These are phyloP conservation scores for Epichloe coenophiala DNA, from an alignment of 2,329 filamentous ascomycete species.

Conservation along the genomic window DNA sequence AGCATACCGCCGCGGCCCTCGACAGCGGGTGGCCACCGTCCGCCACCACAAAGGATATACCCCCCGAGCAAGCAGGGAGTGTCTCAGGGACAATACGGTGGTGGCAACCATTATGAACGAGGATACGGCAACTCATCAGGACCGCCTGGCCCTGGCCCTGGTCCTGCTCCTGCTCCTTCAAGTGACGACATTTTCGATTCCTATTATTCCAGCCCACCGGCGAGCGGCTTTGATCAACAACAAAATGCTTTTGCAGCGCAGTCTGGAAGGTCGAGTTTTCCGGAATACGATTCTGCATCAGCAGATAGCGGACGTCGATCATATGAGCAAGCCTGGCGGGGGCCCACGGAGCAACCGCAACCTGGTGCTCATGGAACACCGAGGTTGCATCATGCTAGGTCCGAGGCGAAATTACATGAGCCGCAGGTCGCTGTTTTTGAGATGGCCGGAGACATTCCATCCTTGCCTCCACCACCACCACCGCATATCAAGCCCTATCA, in stretches of 20 bases:
- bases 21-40: slow-evolving; percentile 38
- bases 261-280: slow-evolving; percentile 16
- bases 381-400: slow-evolving; percentile 47
- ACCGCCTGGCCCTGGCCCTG: slow-evolving; percentile 5
- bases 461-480: slow-evolving; percentile 38
- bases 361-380: slow-evolving; percentile 36
- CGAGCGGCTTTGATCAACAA: slow-evolving; percentile 14
- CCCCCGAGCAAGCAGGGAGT: slow-evolving; percentile 26
- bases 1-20: slow-evolving; percentile 38
- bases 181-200: slow-evolving; percentile 41
- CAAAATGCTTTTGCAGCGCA: slow-evolving; percentile 10
- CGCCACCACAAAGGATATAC: slow-evolving; percentile 40
- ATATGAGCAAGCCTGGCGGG: slow-evolving; percentile 33
- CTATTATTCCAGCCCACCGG: slow-evolving; percentile 33
- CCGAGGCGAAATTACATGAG: slow-evolving; percentile 52
- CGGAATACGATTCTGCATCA: slow-evolving; percentile 30
- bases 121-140: slow-evolving; percentile 18
- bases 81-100: slow-evolving; percentile 19
- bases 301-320: slow-evolving; percentile 23
- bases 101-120: slow-evolving; percentile 16
- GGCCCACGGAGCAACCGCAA: slow-evolving; percentile 28
- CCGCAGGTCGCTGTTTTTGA: slow-evolving; percentile 60
- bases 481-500: slow-evolving; percentile 20
- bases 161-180: slow-evolving; percentile 14
- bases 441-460: slow-evolving; percentile 50